A percentile compares a stretch with the other conserved stretches of the same genome.
phyloP scores from a whole-genome alignment of 495 filamentous ascomycete species.

The Hypomontagnella submonticulosa region DNA sequence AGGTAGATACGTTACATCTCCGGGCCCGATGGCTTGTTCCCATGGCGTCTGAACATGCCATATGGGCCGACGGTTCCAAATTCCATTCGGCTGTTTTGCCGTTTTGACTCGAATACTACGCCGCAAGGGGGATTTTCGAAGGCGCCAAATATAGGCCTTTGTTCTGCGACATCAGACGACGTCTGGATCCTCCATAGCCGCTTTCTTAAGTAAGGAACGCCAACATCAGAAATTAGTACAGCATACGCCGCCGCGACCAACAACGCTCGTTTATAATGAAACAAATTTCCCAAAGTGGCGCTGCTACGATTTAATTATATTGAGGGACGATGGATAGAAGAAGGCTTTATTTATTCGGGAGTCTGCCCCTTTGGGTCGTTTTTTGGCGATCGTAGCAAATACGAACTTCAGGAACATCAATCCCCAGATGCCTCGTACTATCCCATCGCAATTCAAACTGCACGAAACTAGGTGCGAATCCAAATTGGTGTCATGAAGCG shows the following conservation, averaged over 20 bases:
- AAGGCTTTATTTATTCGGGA: slow-evolving; percentile 9
- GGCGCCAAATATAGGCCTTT: slow-evolving; percentile 22
- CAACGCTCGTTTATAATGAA: slow-evolving; percentile 18
- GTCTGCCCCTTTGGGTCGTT: not conserved
- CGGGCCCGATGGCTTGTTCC: not conserved
- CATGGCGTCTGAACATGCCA: slow-evolving; percentile 24
- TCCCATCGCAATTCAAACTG: too few relatives aligned
- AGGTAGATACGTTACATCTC: slow-evolving; percentile 2
- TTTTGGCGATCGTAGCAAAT: not conserved
- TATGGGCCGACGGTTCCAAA: slow-evolving; percentile 1
- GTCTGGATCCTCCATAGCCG: too few relatives aligned
- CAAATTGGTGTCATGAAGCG: not conserved
- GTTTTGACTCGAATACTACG: slow-evolving; percentile 30
- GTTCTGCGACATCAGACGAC: slow-evolving; percentile 1
- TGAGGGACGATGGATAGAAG: not conserved
- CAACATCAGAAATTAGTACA: slow-evolving; percentile 3
- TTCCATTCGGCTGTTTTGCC: slow-evolving; percentile 6
- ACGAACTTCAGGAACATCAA: not conserved
- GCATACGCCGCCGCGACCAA: not conserved
- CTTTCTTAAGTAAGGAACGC: slow-evolving; percentile 6
- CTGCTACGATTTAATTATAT: not conserved
- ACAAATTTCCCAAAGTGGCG: slow-evolving; percentile 9
- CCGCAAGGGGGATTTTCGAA: slow-evolving; percentile 14
- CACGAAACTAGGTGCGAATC: not conserved
- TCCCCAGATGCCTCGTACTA: not conserved